Base-by-base conservation (phyloP, 2,329 filamentous ascomycete genomes). In the Uncinocarpus reesii region DNA sequence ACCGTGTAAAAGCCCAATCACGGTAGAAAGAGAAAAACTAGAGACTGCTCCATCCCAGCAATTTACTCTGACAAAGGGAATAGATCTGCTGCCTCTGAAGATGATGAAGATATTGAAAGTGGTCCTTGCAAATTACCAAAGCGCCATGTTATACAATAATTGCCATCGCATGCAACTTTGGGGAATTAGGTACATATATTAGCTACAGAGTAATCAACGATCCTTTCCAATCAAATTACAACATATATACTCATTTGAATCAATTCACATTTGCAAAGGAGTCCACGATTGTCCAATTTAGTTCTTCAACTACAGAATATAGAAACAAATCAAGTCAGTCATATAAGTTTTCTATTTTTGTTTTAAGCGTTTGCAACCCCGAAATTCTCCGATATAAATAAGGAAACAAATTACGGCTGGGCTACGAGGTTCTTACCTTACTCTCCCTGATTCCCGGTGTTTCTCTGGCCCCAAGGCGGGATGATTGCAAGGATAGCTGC, bases 11-110 rank as follows among this genome's bases (percentile, higher is more conserved):
- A n/a, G 29, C n/a, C 8, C 29, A 28, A 8, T 16, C 11, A 5
- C 11, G 7, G 11, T 15, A 4, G 23, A 20, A 26, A 20, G 72
- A 77, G 86, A 84, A 40, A 83, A 68, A 74, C 50, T 58, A 65
- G 44, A 60, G 62, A 51, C 53, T 53, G 47, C n/a, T n/a, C n/a
- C 57, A 60, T 53, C 4, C 11, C 18, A 23, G n/a, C 35, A 23
- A 23, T 4, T 37, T 23, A 16, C 35, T 3, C 7, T 6, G 31
- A 32, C 4, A 32, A 20, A 4, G 4, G 18, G 3, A 3, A 18
- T 20, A 32, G 8, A 42, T 18, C 21, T 7, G 8, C 15, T 7
- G 15, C 7, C 2, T 24, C 1, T n/a, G 29, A 32, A 32, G n/a
- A 32, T 3, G 15, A 42, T 16, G 13, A 40, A 10, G 10, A 6